Evolutionary conservation across 164 flowering plant genomes (phyloP), one percentile per base, ranked within the genome.

Genomic region (Magnolia officinalis): DNA sequence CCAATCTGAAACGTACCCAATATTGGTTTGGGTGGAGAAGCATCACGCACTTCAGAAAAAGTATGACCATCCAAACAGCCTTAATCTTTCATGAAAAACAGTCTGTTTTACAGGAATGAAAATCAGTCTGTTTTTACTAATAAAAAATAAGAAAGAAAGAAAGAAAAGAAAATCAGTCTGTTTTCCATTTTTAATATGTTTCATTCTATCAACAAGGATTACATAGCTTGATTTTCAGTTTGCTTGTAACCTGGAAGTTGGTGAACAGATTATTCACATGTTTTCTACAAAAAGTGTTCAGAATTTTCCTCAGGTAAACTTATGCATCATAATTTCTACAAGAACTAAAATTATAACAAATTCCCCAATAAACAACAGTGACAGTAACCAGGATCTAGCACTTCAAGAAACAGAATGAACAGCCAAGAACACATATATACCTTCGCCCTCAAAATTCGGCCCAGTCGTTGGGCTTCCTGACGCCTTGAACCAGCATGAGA

Each of bases 401-500:
- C 21, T 75, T 71, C 18, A 74, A 20, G 59, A 21, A 21, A 37
- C 26, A 45, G 29, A 68, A 68, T 19, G 18, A 69, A 69, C 21
- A 26, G 71, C 50, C 16, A 69, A 66, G 16, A 69, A 16, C 31
- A 23, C 71, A 37, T 85, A 37, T 85, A 37, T 74, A 95, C 97
- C 92, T 95, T 92, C 24, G 98, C 99, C 87, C 97, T 91, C 72
- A 92, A 96, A 89, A 95, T 92, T 90, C 95, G 98, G 65, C 98
- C 99, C 78, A 95, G 86, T n/a, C 98, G 93, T 79, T 95, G 99
- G 58, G 98, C 98, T 85, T 95, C 97, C 81, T 95, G 98, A 85
- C 98, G 94, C 70, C 99, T 88, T 66, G 97, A 95, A 83, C 99
- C 99, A 85, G 98, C 98, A 84, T 93, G 99, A 63, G 99, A 95